Conservation (phyloP, 805 yeast species). For the Saccharomycopsis sp. region DNA sequence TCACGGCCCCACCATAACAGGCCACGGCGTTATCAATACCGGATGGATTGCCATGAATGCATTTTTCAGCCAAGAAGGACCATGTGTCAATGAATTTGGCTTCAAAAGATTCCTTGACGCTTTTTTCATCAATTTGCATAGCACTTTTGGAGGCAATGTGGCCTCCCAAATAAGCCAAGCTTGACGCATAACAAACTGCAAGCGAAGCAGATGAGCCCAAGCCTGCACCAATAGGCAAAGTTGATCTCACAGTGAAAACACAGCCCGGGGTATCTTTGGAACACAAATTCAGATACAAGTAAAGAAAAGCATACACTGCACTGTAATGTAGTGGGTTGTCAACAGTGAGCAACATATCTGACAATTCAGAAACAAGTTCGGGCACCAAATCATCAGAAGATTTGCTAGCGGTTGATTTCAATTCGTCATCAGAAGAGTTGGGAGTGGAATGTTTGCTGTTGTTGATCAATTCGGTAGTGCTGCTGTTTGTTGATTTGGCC, state of each 20-base stretch:
- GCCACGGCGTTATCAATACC: constrained; percentile 97
- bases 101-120: constrained; percentile 25
- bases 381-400: constrained; percentile 51
- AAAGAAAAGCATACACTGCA: constrained; percentile 78
- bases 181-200: constrained; percentile 75
- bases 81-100: constrained; percentile 66
- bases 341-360: constrained; percentile 36
- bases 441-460: constrained; percentile 19
- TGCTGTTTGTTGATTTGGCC: too few species aligned
- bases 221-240: constrained; percentile 94
- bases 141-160: constrained; percentile 36
- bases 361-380: constrained; percentile 43
- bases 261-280: constrained; percentile 37
- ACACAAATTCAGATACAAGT: constrained; percentile 59
- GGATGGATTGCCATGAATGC: constrained; percentile 93
- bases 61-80: constrained; percentile 90
- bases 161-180: constrained; percentile 53
- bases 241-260: constrained; percentile 63
- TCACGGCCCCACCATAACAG: constrained; percentile 90
- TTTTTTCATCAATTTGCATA: neutral
- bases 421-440: constrained; percentile 22
- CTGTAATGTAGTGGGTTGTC: constrained; percentile 54
- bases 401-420: constrained; percentile 20
- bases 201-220: constrained; percentile 90
- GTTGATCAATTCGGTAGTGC: constrained; percentile 1